phyloP scores from a whole-genome alignment of 768 basidiomycete genomes.

The Termitomyces sp. region DNA sequence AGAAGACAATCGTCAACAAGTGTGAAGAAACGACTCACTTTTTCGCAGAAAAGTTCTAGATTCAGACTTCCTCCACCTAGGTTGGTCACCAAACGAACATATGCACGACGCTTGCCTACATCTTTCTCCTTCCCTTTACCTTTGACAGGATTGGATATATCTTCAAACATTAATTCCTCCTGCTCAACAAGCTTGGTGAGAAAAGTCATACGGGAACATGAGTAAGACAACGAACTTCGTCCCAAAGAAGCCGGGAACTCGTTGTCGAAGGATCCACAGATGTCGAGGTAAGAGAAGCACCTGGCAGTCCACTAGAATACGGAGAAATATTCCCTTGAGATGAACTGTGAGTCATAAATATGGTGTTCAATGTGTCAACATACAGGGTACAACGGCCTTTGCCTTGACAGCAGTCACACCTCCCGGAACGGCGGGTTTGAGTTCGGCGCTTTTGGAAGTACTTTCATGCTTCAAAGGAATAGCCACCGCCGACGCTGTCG shows the following conservation, averaged over 20 bases:
- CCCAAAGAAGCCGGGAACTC: slow-evolving; percentile 85
- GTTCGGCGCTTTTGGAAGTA: slow-evolving; percentile 26
- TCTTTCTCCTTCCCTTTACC: slow-evolving; percentile 94
- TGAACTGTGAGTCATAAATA: background rate
- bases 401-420: slow-evolving; percentile 36
- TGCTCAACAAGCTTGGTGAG: slow-evolving; percentile 19
- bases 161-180: slow-evolving; percentile 99
- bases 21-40: slow-evolving; percentile 37
- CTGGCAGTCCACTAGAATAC: slow-evolving; percentile 83
- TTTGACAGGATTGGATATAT: slow-evolving; percentile 73
- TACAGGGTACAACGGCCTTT: slow-evolving; percentile 67
- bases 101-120: slow-evolving; percentile 85
- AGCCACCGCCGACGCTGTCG: slow-evolving; percentile 24
- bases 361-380: slow-evolving; percentile 15
- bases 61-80: slow-evolving; percentile 84
- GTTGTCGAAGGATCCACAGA: slow-evolving; percentile 71
- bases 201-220: background rate
- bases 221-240: slow-evolving; percentile 54
- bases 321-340: slow-evolving; percentile 82
- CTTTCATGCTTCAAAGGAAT: slow-evolving; percentile 16
- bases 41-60: slow-evolving; percentile 84
- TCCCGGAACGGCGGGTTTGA: slow-evolving; percentile 29
- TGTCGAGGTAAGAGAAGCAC: slow-evolving; percentile 92
- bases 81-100: slow-evolving; percentile 93
- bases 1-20: background rate